Evolutionary conservation across 306 rosid genomes (phyloP).

Genomic region (Quercus engelmannii): DNA sequence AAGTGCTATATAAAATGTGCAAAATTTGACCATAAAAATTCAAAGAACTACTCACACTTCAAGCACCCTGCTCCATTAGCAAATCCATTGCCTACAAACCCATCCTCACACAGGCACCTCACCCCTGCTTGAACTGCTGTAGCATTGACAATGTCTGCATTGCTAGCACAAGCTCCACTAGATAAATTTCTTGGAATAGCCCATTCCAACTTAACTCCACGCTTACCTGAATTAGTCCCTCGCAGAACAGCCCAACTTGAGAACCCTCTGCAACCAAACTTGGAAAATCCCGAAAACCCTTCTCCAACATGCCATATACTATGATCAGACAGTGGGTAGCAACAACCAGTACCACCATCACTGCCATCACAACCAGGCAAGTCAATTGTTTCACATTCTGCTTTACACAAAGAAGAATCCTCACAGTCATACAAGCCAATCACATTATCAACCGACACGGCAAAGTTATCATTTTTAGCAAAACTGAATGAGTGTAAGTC

Average conservation of each 20-base stretch:
- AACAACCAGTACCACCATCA: slow-evolving; percentile 54
- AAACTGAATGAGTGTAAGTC: slow-evolving; percentile 64
- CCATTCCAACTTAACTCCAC: slow-evolving; percentile 93
- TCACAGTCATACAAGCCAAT: slow-evolving; percentile 89
- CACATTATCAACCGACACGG: slow-evolving; percentile 67
- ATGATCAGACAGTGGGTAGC: slow-evolving; percentile 86
- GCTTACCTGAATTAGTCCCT: slow-evolving; percentile 59
- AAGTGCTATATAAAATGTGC: not conserved
- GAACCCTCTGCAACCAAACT: slow-evolving; percentile 88
- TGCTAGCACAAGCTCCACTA: slow-evolving; percentile 42
- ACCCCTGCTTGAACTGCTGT: slow-evolving; percentile 53
- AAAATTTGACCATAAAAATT: not conserved
- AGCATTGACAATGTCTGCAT: slow-evolving; percentile 57
- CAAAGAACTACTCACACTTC: slow-evolving; percentile 45
- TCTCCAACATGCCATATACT: slow-evolving; percentile 69
- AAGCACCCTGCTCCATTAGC: slow-evolving; percentile 77
- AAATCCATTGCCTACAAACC: slow-evolving; percentile 80
- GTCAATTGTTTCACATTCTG: slow-evolving; percentile 62
- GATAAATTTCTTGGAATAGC: slow-evolving; percentile 67
- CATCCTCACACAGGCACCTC: slow-evolving; percentile 71
- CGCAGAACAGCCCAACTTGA: slow-evolving; percentile 78
- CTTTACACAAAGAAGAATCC: slow-evolving; percentile 81
- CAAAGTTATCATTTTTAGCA: slow-evolving; percentile 44
- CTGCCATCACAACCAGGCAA: slow-evolving; percentile 71
- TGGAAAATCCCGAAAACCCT: slow-evolving; percentile 61